Conservation (phyloP, 2,329 filamentous ascomycete genomes). For the Lasiodiplodia gonubiensis region DNA sequence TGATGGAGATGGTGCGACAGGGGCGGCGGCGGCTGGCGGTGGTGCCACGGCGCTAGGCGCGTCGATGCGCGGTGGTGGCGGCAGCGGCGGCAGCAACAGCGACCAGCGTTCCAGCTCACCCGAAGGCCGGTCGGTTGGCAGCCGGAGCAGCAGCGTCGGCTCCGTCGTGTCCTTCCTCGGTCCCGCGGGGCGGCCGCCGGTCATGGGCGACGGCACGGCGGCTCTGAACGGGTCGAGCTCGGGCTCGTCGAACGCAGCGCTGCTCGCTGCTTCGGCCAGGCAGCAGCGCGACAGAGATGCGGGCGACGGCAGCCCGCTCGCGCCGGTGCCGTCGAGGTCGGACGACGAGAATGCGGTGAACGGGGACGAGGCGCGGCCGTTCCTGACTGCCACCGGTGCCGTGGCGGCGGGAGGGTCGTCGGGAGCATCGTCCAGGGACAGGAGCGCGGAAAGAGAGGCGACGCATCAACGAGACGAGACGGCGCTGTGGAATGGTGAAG, state of each 20-base stretch:
- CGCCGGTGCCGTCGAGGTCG: background rate
- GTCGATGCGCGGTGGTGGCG: background rate
- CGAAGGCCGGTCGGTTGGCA: background rate
- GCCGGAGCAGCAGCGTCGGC: constrained; percentile 7
- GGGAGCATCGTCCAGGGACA: background rate
- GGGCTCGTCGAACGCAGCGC: constrained; percentile 13
- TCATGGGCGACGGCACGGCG: background rate
- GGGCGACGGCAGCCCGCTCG: background rate
- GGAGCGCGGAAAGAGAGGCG: background rate
- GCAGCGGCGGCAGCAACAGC: background rate
- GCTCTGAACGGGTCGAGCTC: background rate
- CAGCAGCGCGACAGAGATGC: background rate
- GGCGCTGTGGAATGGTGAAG: constrained; percentile 1
- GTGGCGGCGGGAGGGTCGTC: background rate
- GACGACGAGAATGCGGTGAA: background rate
- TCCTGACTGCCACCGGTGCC: background rate
- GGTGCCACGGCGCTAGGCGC: constrained; percentile 2
- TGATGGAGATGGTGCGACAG: background rate
- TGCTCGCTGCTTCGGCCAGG: background rate
- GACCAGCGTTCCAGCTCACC: background rate
- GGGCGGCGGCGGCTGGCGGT: background rate
- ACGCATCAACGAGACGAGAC: background rate
- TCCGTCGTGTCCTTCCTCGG: constrained; percentile 2
- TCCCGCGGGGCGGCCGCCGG: background rate
- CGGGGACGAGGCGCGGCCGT: constrained; percentile 3